Conservation (phyloP, 768 basidiomycete genomes). For the Naganishia antarctica region DNA sequence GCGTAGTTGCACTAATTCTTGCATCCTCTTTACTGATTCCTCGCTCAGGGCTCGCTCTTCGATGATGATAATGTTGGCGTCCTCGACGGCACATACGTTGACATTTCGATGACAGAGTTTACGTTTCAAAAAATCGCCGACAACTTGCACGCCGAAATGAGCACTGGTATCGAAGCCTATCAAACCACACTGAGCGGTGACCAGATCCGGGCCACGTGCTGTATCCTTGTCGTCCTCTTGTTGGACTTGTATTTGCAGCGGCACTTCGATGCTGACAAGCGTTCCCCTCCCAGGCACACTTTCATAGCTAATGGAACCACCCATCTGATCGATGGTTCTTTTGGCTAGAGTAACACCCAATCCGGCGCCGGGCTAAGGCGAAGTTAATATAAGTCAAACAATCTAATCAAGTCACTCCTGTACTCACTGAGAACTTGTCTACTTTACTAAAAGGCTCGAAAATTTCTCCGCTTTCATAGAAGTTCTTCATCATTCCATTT, state of each 20-base stretch:
- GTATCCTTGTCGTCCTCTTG: not conserved
- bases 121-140: constrained; percentile 15
- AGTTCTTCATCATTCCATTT: constrained; percentile 40
- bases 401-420: too few species aligned
- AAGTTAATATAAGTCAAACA: too few species aligned
- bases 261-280: constrained; percentile 40
- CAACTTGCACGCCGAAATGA: constrained; percentile 5
- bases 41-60: constrained; percentile 10
- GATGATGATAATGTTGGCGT: constrained; percentile 6
- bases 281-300: constrained; percentile 40
- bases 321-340: constrained; percentile 42
- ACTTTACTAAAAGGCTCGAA: constrained; percentile 42
- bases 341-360: constrained; percentile 41
- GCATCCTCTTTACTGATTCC: not conserved
- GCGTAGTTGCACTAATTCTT: not conserved
- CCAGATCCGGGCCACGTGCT: too few species aligned
- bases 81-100: not conserved
- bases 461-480: constrained; percentile 35
- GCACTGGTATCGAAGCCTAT: constrained; percentile 8
- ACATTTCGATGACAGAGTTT: constrained; percentile 1
- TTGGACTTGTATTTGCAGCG: constrained; percentile 29
- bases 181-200: not conserved
- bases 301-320: constrained; percentile 40
- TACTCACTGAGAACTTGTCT: constrained; percentile 28
- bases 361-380: constrained; percentile 36